Conservation (phyloP, 1,139 yeast species). For the Debaryomyces sp. region DNA sequence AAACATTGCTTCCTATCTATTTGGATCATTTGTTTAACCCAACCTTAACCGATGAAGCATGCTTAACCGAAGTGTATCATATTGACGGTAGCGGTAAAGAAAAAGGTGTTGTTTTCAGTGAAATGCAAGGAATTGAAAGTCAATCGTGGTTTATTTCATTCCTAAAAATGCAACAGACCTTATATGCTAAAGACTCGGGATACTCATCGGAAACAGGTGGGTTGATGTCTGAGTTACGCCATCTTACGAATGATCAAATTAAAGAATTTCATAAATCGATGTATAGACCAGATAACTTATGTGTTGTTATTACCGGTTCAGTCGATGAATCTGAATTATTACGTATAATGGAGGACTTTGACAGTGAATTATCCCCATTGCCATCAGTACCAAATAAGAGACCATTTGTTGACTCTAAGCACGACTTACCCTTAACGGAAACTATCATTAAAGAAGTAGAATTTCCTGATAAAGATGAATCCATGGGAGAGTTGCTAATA, state of each 20-base stretch:
- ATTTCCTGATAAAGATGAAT: slow-evolving; percentile 89
- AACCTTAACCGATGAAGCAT: slow-evolving; percentile 85
- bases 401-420: slow-evolving; percentile 82
- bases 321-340: slow-evolving; percentile 75
- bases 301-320: slow-evolving; percentile 81
- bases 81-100: slow-evolving; percentile 89
- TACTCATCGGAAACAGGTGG: slow-evolving; percentile 97
- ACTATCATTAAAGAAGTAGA: slow-evolving; percentile 55
- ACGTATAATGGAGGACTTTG: slow-evolving; percentile 63
- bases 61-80: slow-evolving; percentile 93
- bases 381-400: slow-evolving; percentile 46
- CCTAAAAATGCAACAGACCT: slow-evolving; percentile 59
- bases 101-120: slow-evolving; percentile 96
- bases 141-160: slow-evolving; percentile 76
- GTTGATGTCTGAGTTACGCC: slow-evolving; percentile 71
- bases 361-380: slow-evolving; percentile 51
- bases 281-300: slow-evolving; percentile 84
- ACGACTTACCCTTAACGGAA: slow-evolving; percentile 42
- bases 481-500: slow-evolving; percentile 73
- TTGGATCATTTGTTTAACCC: slow-evolving; percentile 87
- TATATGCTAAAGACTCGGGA: slow-evolving; percentile 68
- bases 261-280: slow-evolving; percentile 67
- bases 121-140: slow-evolving; percentile 93
- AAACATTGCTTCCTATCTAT: slow-evolving; percentile 79
- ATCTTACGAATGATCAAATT: slow-evolving; percentile 72